phyloP scores from a whole-genome alignment of 495 filamentous ascomycete genomes.

The Aspergillus funiculosus region DNA sequence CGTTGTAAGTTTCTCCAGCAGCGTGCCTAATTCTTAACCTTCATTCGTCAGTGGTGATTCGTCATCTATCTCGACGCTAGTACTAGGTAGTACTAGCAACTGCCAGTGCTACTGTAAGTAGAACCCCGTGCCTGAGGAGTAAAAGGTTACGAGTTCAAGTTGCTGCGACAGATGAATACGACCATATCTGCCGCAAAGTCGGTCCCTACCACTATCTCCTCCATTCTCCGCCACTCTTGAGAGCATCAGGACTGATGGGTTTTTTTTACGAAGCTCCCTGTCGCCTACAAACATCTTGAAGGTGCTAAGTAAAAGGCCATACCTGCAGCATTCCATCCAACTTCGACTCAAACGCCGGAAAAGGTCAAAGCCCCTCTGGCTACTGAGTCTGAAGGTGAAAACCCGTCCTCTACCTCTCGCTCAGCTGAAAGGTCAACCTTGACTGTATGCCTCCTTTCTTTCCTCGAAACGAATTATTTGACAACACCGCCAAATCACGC shows the following conservation, averaged over 20 bases:
- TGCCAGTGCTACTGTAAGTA: background rate
- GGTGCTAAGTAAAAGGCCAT: background rate
- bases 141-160: too few species aligned
- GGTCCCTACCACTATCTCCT: background rate
- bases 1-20: constrained; percentile 5
- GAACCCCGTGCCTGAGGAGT: too few species aligned
- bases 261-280: background rate
- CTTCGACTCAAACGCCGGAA: too few species aligned
- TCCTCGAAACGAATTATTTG: too few species aligned
- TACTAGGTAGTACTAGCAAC: background rate
- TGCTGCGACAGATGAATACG: background rate
- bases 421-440: too few species aligned
- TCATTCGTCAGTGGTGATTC: constrained; percentile 34
- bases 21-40: constrained; percentile 20
- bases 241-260: background rate
- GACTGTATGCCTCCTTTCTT: too few species aligned
- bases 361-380: too few species aligned
- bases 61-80: constrained; percentile 27
- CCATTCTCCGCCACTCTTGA: background rate
- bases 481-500: background rate
- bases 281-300: background rate
- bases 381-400: too few species aligned
- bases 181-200: background rate
- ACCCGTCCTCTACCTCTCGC: too few species aligned
- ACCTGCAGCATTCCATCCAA: background rate